These are phyloP conservation scores for Hymenoscyphus salicellus DNA, from an alignment of 2,329 filamentous ascomycete species.

Conservation along the genomic window DNA sequence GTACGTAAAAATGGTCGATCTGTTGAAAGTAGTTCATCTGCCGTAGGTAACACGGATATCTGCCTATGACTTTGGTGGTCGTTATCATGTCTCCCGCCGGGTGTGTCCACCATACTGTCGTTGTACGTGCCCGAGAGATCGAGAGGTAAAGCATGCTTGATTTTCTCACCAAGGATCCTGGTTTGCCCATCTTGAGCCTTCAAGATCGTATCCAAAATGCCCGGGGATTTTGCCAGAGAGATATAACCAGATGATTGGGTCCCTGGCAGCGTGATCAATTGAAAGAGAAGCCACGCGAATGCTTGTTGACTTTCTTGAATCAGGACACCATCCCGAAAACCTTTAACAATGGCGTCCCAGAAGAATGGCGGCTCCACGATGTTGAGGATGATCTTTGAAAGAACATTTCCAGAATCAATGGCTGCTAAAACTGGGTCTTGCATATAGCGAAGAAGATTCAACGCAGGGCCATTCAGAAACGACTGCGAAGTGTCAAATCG, in stretches of 20 bases:
- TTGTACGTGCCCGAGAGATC: constrained; percentile 16
- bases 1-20: constrained; percentile 54
- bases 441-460: constrained; percentile 39
- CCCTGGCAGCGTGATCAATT: constrained; percentile 42
- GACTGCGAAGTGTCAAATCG: constrained; percentile 42
- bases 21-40: constrained; percentile 58
- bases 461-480: constrained; percentile 45
- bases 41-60: constrained; percentile 63
- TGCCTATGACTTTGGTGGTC: constrained; percentile 60
- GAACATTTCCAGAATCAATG: constrained; percentile 33
- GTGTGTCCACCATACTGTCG: constrained; percentile 26
- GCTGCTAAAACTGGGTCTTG: constrained; percentile 25
- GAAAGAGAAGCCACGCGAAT: constrained; percentile 44
- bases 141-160: constrained; percentile 38
- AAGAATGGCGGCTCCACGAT: constrained; percentile 51
- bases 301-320: constrained; percentile 30
- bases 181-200: constrained; percentile 20
- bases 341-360: constrained; percentile 40
- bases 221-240: constrained; percentile 31
- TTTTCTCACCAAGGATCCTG: constrained; percentile 40
- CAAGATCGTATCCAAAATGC: constrained; percentile 26
- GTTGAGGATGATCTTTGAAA: constrained; percentile 44
- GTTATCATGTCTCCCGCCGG: constrained; percentile 73
- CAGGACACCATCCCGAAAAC: constrained; percentile 33
- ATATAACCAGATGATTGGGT: constrained; percentile 27